Evolutionary conservation across 495 filamentous ascomycete genomes (phyloP), one percentile per base, ranked within the genome.

Genomic region (Talaromyces thailandensis): DNA sequence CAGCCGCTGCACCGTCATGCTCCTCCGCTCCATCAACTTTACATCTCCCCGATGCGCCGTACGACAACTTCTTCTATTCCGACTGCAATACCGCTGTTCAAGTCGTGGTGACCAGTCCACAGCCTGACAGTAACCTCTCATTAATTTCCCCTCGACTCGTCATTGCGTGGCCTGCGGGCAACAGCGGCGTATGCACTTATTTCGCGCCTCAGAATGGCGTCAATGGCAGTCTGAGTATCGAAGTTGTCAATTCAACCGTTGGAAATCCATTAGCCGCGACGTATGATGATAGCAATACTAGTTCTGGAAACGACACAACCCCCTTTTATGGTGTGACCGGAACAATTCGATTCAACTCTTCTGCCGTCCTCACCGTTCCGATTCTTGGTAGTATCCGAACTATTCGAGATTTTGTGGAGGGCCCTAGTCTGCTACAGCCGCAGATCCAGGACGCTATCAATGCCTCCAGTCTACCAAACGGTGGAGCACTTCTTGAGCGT

Each of bases 1-100:
- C 50, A 57, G 55, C 61, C 8, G n/a, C 61, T 21, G 43, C 60
- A 16, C 43, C 32, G 23, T 29, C 61, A 51, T 61, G 59, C 43
- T 52, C 43, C 14, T 61, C 59, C 24, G 21, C 61, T 21, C 51
- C 61, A 37, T 23, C 69, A 1, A 70, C 64, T 4, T 56, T 73
- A 11, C 65, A 70, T 3, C 62, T 73, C 0, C 64, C 58, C 16
- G 71, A 71, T 50, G 76, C 72, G 9, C 85, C 85, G 1, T 86
- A 86, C 69, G 73, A 83, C 31, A 85, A 88, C 63, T 88, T 85
- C 70, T 86, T 88, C 71, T 81, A 83, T 62, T 81, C 78, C n/a
- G 81, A 82, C 67, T 86, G 84, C 70, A 76, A 84, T 58, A 73
- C 77, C 25, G 75, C 75, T 29, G 76, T 73, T 29, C 85, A 88